These are phyloP conservation scores for Favolaschia claudopus DNA, from an alignment of 768 basidiomycete species.

Conservation along the genomic window DNA sequence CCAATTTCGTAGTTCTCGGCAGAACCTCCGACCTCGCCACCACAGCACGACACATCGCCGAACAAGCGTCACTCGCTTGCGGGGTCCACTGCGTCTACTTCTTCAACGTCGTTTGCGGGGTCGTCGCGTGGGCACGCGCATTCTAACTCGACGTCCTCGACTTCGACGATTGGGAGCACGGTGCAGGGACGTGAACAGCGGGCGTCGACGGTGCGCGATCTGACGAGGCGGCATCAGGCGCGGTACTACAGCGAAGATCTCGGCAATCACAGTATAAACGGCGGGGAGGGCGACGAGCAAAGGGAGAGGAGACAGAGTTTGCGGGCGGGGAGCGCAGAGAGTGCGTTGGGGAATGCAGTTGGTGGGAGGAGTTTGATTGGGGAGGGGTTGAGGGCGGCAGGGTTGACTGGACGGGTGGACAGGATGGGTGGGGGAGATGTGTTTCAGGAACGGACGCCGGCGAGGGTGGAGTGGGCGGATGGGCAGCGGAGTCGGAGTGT, in stretches of 20 bases:
- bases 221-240: conserved; percentile 56
- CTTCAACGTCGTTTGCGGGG: conserved; percentile 31
- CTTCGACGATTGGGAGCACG: conserved; percentile 24
- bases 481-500: conserved; percentile 29
- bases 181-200: conserved; percentile 31
- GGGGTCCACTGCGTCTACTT: conserved; percentile 31
- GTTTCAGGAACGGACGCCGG: conserved; percentile 30
- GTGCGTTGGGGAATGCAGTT: conserved; percentile 59
- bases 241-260: conserved; percentile 63
- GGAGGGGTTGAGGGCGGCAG: conserved; percentile 76
- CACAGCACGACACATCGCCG: conserved; percentile 21
- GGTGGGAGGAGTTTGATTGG: conserved; percentile 65
- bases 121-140: conserved; percentile 38
- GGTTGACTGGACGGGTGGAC: conserved; percentile 45
- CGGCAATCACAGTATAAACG: background rate
- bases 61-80: conserved; percentile 31
- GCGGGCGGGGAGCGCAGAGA: conserved; percentile 77
- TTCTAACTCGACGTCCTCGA: conserved; percentile 26
- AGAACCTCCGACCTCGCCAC: conserved; percentile 20
- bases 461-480: conserved; percentile 32
- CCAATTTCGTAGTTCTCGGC: conserved; percentile 15
- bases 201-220: conserved; percentile 57
- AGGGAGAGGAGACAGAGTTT: conserved; percentile 61
- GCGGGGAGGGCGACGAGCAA: background rate
- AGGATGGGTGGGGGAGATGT: conserved; percentile 20